phyloP scores from a whole-genome alignment of 768 basidiomycete species.

The Cubamyces sp. region DNA sequence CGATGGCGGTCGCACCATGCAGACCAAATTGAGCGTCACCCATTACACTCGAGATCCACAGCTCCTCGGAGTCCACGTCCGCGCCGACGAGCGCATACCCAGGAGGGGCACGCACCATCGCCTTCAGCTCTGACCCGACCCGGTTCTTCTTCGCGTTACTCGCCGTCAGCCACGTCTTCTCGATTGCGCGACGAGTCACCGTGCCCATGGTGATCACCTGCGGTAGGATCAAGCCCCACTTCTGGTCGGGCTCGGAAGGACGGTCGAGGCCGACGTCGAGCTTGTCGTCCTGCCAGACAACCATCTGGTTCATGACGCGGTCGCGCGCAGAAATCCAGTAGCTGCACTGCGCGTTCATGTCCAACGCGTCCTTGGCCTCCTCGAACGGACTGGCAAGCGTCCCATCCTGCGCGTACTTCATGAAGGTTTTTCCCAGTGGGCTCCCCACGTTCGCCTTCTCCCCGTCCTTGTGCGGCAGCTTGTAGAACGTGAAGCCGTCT shows the following conservation, averaged over 20 bases:
- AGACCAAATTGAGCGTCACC: conserved; percentile 97
- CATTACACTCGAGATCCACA: conserved; percentile 99
- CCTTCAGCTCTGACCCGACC: conserved; percentile 97
- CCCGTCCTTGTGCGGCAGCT: conserved; percentile 95
- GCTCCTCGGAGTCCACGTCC: conserved; percentile 97
- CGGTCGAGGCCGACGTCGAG: conserved; percentile 55
- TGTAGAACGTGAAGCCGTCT: conserved; percentile 73
- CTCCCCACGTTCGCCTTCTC: conserved; percentile 95
- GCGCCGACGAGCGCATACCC: conserved; percentile 97
- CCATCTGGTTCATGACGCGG: conserved; percentile 90
- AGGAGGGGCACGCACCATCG: conserved; percentile 93
- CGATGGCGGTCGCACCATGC: conserved; percentile 94
- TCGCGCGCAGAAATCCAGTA: conserved; percentile 98
- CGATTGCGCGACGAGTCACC: conserved; percentile 95
- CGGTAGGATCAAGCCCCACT: conserved; percentile 91
- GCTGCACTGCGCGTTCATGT: conserved; percentile 92
- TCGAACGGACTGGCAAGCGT: conserved; percentile 81
- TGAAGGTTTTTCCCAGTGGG: conserved; percentile 86
- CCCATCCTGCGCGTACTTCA: conserved; percentile 87
- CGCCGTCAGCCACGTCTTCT: conserved; percentile 97
- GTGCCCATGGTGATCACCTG: conserved; percentile 99
- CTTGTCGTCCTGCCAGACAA: conserved; percentile 73
- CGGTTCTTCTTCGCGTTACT: conserved; percentile 98
- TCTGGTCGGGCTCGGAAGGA: conserved; percentile 39
- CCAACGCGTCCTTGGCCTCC: conserved; percentile 82